phyloP scores from a whole-genome alignment of 2,329 filamentous ascomycete genomes.

The Pseudocercospora ulei region DNA sequence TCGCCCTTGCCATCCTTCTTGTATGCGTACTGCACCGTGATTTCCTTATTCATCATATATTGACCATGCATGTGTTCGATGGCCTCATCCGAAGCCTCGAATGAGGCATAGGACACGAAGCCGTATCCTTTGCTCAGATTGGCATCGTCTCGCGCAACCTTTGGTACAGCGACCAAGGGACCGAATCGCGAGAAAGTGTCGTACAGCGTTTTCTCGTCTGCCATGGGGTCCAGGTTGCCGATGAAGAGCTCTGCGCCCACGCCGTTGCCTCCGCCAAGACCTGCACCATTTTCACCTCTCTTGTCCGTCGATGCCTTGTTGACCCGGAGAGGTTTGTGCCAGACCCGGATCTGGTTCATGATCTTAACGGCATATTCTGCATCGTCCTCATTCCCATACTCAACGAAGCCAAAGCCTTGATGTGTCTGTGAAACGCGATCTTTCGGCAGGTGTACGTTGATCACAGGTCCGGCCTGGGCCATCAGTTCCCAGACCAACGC shows the following conservation, averaged over 20 bases:
- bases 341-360: constrained; percentile 90
- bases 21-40: constrained; percentile 95
- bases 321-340: constrained; percentile 87
- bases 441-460: constrained; percentile 96
- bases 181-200: constrained; percentile 93
- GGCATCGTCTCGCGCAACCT: constrained; percentile 82
- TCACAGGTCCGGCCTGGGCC: constrained; percentile 92
- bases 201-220: constrained; percentile 91
- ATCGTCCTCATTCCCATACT: constrained; percentile 90
- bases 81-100: constrained; percentile 86
- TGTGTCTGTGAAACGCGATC: constrained; percentile 94
- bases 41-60: constrained; percentile 93
- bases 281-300: constrained; percentile 71
- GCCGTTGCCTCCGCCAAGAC: constrained; percentile 78
- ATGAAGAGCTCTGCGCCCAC: constrained; percentile 96
- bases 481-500: constrained; percentile 93
- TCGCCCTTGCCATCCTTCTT: constrained; percentile 99
- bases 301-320: constrained; percentile 94
- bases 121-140: constrained; percentile 90
- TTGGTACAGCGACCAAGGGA: constrained; percentile 70
- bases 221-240: constrained; percentile 87
- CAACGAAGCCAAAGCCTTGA: constrained; percentile 97
- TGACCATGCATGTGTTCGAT: constrained; percentile 90
- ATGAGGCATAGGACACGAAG: constrained; percentile 86
- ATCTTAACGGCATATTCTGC: constrained; percentile 94